Evolutionary conservation across 2,329 filamentous ascomycete genomes (phyloP), one percentile per base, ranked within the genome.

Genomic region (Grosmannia serpens): DNA sequence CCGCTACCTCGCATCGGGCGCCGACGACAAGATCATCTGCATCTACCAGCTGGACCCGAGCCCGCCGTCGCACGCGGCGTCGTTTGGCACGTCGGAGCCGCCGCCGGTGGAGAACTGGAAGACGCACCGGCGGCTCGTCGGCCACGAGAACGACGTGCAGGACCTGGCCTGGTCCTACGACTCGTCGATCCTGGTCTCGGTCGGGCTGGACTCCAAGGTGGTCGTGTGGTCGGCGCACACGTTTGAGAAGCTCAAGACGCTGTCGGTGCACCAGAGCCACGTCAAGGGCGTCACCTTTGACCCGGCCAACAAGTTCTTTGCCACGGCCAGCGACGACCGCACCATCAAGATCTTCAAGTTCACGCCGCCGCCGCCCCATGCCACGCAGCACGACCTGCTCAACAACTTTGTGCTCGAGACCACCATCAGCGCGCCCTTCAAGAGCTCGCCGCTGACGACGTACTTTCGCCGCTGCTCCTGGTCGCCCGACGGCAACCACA

Each of bases 221-320:
- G 94, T 99, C 11, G 88, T 99, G 26, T 99, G 94, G 94, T 97
- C 92, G 1, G 95, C 94, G 1, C 88, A 95, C 72, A 97, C 91
- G 0, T 99, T 99, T 66, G 94, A 99, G 75, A 97, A 95, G 75
- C 80, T 99, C 64, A 97, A 97, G 79, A 92, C 90, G 3, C 76
- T 99, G 6, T 85, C 91, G 2, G 87, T 91, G 60, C 94, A 99
- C 72, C 90, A 95, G 70, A 96, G 91, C 70, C 95, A 97, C 70
- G 94, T 99, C 75, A 99, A 99, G 71, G 94, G 95, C 62, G 95
- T 99, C 67, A 96, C 92, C 0, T 99, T 99, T 69, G 94, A 99
- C 69, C 94, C 94, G 0, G 94, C 94, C 49, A 97, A 97, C 76
- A 99, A 97, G 70, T 99, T 96, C 77, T 99, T 99, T 72, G 94